Conservation (phyloP, 371 early-diverging fungal genomes). For the Mortierella sp. region DNA sequence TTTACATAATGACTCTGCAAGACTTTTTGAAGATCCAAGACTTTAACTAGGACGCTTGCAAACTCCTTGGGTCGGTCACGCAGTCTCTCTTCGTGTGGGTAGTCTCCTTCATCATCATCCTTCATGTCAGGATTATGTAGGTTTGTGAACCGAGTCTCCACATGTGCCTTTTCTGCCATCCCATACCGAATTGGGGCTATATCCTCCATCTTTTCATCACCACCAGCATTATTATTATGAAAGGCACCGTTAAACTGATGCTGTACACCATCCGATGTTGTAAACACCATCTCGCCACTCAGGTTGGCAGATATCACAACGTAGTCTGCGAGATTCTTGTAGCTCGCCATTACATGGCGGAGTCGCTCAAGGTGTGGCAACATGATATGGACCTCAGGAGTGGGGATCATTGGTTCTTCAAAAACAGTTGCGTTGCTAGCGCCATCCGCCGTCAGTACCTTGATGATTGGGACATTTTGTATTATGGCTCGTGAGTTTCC, state of each 20-base stretch:
- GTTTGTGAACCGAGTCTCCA: conserved; percentile 42
- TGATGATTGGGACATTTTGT: conserved; percentile 47
- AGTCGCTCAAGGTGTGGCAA: conserved; percentile 46
- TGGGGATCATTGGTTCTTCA: conserved; percentile 41
- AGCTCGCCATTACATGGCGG: conserved; percentile 31
- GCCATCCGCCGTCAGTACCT: conserved; percentile 34
- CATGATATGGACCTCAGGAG: conserved; percentile 55
- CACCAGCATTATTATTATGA: neutral
- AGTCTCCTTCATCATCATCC: conserved; percentile 27
- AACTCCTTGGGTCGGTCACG: conserved; percentile 33
- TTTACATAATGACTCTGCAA: conserved; percentile 50
- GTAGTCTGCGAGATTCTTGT: conserved; percentile 39
- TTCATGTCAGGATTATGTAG: conserved; percentile 29
- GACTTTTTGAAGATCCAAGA: conserved; percentile 48
- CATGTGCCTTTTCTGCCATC: conserved; percentile 43
- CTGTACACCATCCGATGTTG: conserved; percentile 33
- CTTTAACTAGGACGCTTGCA: conserved; percentile 36
- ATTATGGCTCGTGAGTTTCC: conserved; percentile 35
- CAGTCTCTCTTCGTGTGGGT: conserved; percentile 23
- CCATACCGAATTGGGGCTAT: conserved; percentile 19
- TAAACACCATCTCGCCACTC: conserved; percentile 38
- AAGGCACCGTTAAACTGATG: neutral
- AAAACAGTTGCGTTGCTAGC: conserved; percentile 38
- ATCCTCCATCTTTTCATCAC: neutral
- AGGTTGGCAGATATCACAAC: conserved; percentile 49